phyloP scores from a whole-genome alignment of 176 grass and related monocot species.

The Eragrostis nindensis region DNA sequence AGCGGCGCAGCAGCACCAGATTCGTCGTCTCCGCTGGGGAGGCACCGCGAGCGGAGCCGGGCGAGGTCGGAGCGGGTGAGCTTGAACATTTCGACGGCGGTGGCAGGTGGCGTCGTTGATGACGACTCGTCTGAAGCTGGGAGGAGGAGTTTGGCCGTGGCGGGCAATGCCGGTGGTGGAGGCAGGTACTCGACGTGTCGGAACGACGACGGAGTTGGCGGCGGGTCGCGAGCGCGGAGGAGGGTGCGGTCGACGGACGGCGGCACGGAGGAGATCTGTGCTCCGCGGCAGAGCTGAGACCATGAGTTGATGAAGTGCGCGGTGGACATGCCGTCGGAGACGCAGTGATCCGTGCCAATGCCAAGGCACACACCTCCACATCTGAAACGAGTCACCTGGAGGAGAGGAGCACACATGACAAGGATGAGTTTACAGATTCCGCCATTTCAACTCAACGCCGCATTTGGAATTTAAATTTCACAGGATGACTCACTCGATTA shows the following conservation, averaged over 20 bases:
- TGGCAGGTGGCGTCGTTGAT: slow-evolving; percentile 32
- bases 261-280: too few relatives aligned
- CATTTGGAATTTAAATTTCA: too few relatives aligned
- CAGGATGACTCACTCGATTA: too few relatives aligned
- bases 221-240: slow-evolving; percentile 13
- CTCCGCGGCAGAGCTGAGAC: slow-evolving; percentile 39
- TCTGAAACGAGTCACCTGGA: not conserved
- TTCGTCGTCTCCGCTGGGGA: too few relatives aligned
- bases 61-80: slow-evolving; percentile 48
- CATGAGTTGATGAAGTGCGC: slow-evolving; percentile 75
- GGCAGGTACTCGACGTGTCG: slow-evolving; percentile 84
- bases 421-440: too few relatives aligned
- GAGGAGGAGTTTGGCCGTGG: not conserved
- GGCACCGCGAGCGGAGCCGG: slow-evolving; percentile 52
- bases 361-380: slow-evolving; percentile 44
- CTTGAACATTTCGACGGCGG: slow-evolving; percentile 59
- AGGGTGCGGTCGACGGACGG: too few relatives aligned
- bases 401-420: too few relatives aligned
- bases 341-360: slow-evolving; percentile 88
- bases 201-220: slow-evolving; percentile 48
- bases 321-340: slow-evolving; percentile 77
- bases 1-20: too few relatives aligned
- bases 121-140: too few relatives aligned
- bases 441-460: too few relatives aligned
- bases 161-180: slow-evolving; percentile 58